Evolutionary conservation across 345 rosid genomes (phyloP).

Genomic region (Citrus inodora): DNA sequence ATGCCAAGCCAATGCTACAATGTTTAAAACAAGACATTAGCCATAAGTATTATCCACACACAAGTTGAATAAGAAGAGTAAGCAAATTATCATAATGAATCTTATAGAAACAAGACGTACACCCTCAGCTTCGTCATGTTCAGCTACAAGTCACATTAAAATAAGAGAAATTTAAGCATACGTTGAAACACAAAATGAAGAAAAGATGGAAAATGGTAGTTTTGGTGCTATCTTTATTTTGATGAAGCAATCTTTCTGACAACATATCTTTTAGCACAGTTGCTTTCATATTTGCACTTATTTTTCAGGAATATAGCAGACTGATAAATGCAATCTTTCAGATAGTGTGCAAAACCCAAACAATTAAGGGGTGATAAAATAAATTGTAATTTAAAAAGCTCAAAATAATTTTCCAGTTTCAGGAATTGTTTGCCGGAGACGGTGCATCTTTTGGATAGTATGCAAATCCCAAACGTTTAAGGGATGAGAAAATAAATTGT

Average conservation of each 20-base stretch:
- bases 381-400: neutral
- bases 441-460: neutral
- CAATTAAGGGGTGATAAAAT: neutral
- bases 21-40: neutral
- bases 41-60: conserved; percentile 1
- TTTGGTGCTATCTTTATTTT: neutral
- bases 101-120: neutral
- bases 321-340: neutral
- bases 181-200: neutral
- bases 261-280: neutral
- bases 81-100: neutral
- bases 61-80: neutral
- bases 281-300: neutral
- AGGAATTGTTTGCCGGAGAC: neutral
- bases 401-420: neutral
- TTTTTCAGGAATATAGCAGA: neutral
- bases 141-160: neutral
- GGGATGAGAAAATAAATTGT: neutral
- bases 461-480: neutral
- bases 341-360: neutral
- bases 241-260: neutral
- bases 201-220: neutral
- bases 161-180: neutral
- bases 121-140: neutral
- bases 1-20: conserved; percentile 94